phyloP scores from a whole-genome alignment of 306 rosid genomes.

The Corylus americana region DNA sequence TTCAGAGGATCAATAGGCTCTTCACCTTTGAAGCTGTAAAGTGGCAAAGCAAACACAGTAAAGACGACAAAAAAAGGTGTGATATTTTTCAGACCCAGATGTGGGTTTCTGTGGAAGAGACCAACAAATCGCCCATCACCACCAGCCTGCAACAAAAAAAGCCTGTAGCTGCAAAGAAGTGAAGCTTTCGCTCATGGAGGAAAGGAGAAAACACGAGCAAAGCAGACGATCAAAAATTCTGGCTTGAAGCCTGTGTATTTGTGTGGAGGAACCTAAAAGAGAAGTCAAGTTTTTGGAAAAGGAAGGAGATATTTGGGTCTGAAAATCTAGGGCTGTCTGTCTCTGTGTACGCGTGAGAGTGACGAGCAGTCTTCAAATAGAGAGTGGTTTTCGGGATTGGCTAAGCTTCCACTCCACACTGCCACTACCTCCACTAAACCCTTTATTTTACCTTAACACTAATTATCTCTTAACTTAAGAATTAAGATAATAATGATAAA shows the following conservation, averaged over 20 bases:
- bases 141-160: neutral
- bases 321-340: constrained; percentile 21
- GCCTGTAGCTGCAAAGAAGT: constrained; percentile 17
- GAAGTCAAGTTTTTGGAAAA: constrained; percentile 15
- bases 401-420: no score
- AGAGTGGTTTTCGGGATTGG: constrained; percentile 4
- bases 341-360: constrained; percentile 44
- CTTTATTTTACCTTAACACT: no score
- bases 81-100: constrained; percentile 30
- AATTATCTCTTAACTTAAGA: no score
- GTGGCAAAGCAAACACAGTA: neutral
- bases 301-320: constrained; percentile 12
- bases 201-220: constrained; percentile 5
- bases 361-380: constrained; percentile 57
- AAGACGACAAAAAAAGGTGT: constrained; percentile 20
- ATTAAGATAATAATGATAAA: no score
- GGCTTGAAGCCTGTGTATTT: constrained; percentile 7
- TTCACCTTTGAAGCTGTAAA: constrained; percentile 34
- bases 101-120: constrained; percentile 20
- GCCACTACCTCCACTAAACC: no score
- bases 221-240: constrained; percentile 10
- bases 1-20: neutral
- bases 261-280: constrained; percentile 1
- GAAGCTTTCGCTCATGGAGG: constrained; percentile 24
- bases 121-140: constrained; percentile 23